phyloP scores from a whole-genome alignment of 306 rosid species.

The Crotalaria pallida region DNA sequence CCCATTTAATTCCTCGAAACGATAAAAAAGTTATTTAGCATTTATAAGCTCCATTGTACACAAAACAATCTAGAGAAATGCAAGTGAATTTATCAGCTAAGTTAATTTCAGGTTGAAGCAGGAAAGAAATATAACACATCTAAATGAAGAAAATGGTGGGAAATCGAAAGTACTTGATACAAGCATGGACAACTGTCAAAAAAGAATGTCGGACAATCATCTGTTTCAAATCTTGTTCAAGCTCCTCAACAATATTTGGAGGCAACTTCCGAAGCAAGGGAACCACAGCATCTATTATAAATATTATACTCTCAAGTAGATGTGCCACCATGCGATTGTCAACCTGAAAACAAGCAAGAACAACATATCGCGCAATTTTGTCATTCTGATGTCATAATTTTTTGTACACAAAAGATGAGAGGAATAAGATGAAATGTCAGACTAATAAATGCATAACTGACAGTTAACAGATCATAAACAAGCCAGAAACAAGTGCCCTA shows the following conservation, averaged over 20 bases:
- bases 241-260: conserved; percentile 74
- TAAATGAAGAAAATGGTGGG: conserved; percentile 16
- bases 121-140: conserved; percentile 12
- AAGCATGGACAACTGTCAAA: conserved; percentile 98
- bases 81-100: conserved; percentile 2
- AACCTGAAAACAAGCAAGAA: conserved; percentile 49
- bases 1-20: not conserved
- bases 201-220: conserved; percentile 91
- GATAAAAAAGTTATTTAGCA: not conserved
- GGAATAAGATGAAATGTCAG: not conserved
- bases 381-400: conserved; percentile 11
- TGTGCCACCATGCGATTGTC: conserved; percentile 74
- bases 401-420: not conserved
- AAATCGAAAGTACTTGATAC: conserved; percentile 66
- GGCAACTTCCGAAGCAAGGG: conserved; percentile 85
- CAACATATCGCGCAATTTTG: conserved; percentile 13
- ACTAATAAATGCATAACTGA: not conserved
- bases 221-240: conserved; percentile 85
- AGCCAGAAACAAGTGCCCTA: not conserved
- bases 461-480: conserved; percentile 3
- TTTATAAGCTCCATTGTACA: not conserved
- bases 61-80: not conserved
- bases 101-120: conserved; percentile 12
- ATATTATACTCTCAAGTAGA: conserved; percentile 84
- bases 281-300: conserved; percentile 84